Conservation (phyloP, 345 rosid species). For the Eucalyptus regnans region DNA sequence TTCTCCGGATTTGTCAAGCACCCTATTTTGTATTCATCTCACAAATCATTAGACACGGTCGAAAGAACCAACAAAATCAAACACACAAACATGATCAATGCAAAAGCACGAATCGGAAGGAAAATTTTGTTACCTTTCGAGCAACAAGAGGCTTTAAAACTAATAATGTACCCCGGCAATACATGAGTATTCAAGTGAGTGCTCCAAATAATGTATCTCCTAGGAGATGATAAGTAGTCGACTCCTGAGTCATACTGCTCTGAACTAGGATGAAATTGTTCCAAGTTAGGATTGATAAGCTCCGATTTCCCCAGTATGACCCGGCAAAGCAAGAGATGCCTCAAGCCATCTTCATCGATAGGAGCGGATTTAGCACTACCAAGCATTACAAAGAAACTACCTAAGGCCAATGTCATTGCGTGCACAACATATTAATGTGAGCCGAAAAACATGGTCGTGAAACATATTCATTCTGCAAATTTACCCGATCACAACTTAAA, state of each 20-base stretch:
- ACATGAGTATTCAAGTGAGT: conserved; percentile 62
- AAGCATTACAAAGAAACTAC: not conserved
- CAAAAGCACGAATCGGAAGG: not conserved
- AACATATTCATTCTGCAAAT: not conserved
- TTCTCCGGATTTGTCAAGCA: conserved; percentile 3
- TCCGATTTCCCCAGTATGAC: conserved; percentile 63
- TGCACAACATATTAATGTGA: not conserved
- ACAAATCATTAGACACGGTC: not conserved
- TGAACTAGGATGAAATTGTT: conserved; percentile 41
- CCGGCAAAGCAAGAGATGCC: conserved; percentile 66
- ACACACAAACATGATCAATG: not conserved
- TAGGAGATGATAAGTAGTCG: conserved; percentile 37
- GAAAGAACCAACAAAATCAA: not conserved
- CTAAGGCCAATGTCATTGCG: not conserved
- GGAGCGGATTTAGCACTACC: conserved; percentile 35
- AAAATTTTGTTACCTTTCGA: not conserved
- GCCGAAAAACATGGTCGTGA: not conserved
- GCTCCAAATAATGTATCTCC: conserved; percentile 64
- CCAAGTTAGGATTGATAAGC: conserved; percentile 39
- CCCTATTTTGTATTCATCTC: conserved; percentile 8
- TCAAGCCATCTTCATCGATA: conserved; percentile 40
- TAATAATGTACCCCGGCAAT: conserved; percentile 57
- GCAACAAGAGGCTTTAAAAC: conserved; percentile 41
- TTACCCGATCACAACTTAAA: not conserved
- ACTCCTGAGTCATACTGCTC: conserved; percentile 68